Evolutionary conservation across 371 early-diverging fungal species (phyloP).

Genomic region (Rhizopus sp.): DNA sequence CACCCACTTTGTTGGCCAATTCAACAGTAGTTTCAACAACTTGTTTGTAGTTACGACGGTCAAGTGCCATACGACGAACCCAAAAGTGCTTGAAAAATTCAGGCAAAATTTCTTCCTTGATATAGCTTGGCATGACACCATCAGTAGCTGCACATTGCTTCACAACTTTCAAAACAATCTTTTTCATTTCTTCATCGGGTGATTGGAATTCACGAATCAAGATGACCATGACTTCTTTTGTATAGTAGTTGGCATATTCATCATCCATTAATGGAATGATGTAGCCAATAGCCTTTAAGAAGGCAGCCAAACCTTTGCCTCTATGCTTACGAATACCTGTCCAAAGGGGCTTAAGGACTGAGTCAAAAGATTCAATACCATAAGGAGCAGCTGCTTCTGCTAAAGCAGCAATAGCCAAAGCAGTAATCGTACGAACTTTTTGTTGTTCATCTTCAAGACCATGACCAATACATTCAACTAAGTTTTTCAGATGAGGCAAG

Average conservation of each 20-base stretch:
- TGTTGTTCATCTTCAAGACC: slow-evolving; percentile 96
- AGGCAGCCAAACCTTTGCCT: slow-evolving; percentile 96
- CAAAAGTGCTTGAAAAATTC: slow-evolving; percentile 97
- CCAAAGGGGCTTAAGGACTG: slow-evolving; percentile 91
- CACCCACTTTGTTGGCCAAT: slow-evolving; percentile 91
- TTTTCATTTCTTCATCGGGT: slow-evolving; percentile 97
- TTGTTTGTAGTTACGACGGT: slow-evolving; percentile 89
- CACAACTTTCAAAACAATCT: slow-evolving; percentile 95
- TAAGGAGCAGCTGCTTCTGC: slow-evolving; percentile 98
- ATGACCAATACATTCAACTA: slow-evolving; percentile 90
- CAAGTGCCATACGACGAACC: slow-evolving; percentile 96
- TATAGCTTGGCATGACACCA: slow-evolving; percentile 85
- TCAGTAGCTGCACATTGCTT: slow-evolving; percentile 95
- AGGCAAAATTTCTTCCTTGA: slow-evolving; percentile 88
- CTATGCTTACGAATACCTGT: slow-evolving; percentile 92
- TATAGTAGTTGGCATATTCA: slow-evolving; percentile 92
- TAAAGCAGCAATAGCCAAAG: slow-evolving; percentile 92
- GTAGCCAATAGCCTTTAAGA: slow-evolving; percentile 96
- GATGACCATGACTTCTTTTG: slow-evolving; percentile 89
- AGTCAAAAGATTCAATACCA: slow-evolving; percentile 97
- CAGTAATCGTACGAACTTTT: slow-evolving; percentile 94
- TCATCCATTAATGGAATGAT: slow-evolving; percentile 97
- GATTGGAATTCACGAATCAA: slow-evolving; percentile 96
- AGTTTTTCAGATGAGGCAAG: slow-evolving; percentile 88
- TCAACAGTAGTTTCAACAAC: slow-evolving; percentile 96